These are phyloP conservation scores for Hanseniaspora guilliermondii DNA, from an alignment of 805 yeast species.

Conservation along the genomic window DNA sequence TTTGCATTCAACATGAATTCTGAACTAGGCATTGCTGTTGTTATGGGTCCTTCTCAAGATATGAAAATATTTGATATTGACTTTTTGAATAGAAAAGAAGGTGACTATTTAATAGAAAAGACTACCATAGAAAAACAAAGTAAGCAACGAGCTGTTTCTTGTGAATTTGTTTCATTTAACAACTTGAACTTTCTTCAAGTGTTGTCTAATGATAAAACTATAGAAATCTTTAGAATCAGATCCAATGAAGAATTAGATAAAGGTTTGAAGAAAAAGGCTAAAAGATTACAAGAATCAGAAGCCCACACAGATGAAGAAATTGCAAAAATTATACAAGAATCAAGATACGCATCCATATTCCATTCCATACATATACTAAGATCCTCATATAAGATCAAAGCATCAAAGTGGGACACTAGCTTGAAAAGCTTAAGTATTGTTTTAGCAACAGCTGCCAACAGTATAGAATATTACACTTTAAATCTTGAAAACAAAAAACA, in stretches of 20 bases:
- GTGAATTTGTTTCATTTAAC: conserved; percentile 35
- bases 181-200: conserved; percentile 40
- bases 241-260: conserved; percentile 63
- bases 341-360: conserved; percentile 44
- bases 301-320: conserved; percentile 44
- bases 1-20: conserved; percentile 59
- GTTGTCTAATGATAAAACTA: conserved; percentile 68
- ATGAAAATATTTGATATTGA: conserved; percentile 74
- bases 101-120: conserved; percentile 39
- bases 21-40: conserved; percentile 35
- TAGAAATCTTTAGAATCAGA: conserved; percentile 71
- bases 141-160: conserved; percentile 52
- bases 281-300: conserved; percentile 66
- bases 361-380: conserved; percentile 61
- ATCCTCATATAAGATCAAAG: conserved; percentile 48
- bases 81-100: conserved; percentile 36
- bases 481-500: conserved; percentile 39
- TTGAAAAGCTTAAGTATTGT: conserved; percentile 46
- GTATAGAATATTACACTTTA: conserved; percentile 55
- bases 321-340: conserved; percentile 34
- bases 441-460: conserved; percentile 57
- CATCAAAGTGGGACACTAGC: conserved; percentile 51
- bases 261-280: conserved; percentile 63
- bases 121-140: conserved; percentile 69
- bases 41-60: conserved; percentile 72